Base-by-base conservation (phyloP, 225 moss, liverwort and hornwort genomes). In the Lunularia cruciata region DNA sequence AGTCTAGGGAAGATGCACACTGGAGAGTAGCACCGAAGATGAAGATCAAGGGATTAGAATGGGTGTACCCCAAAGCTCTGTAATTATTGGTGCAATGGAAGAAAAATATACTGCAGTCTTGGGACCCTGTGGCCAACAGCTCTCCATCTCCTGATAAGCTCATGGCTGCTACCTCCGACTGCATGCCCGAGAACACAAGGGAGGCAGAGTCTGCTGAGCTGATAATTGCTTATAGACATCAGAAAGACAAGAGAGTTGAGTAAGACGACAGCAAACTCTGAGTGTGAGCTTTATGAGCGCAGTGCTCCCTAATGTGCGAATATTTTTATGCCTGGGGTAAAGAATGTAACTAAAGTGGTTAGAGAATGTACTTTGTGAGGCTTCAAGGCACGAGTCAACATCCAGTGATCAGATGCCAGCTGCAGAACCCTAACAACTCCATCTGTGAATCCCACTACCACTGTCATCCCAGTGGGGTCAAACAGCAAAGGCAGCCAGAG, bases 321-420 rank as follows among this genome's bases (percentile, higher is more conserved):
- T 52, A 53, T 28, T 30, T 31, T 20, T 12, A 28, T 3, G 30
- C 23, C 56, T 31, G 32, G 12, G 56, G 4, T 26, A 20, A 6
- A 13, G 15, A 56, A 9, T 28, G 56, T 16, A 12, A 39, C 34
- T 38, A 25, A 12, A 22, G 60, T 11, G n/a, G n/a, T n/a, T n/a
- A n/a, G n/a, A n/a, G n/a, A n/a, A 75, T 73, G 75, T 60, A 95
- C 95, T 79, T 88, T 98, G 72, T 98, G 96, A 71, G 96, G 92
- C 53, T 92, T 98, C 60, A 83, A 71, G 23, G 86, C 96, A 66
- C 80, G 78, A 67, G 78, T 73, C 7, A 98, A 83, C 16, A 75
- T 83, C 96, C 92, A 98, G 28, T 84, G 78, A 58, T 85, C 85
- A 51, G 76, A 79, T 33, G 79, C 68, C 55, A 76, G 72, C 22